A percentile compares a stretch with the other conserved stretches of the same genome.
phyloP scores from a whole-genome alignment of 352 stramenopile genomes.

The Pythium plurisporium region DNA sequence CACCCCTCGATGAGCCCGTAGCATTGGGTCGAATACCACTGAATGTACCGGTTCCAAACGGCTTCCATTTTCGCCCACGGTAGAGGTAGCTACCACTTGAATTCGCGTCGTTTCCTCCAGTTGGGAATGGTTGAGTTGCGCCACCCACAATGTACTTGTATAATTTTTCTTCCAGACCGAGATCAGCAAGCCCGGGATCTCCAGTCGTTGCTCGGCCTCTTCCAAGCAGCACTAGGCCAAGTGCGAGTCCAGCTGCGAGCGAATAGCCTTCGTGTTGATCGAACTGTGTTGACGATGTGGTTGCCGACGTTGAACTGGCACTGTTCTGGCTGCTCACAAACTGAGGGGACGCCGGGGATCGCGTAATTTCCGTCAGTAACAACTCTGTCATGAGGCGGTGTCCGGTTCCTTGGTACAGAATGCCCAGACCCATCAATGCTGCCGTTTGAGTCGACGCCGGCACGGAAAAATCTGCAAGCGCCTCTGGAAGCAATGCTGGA shows the following conservation, averaged over 20 bases:
- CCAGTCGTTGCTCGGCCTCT: constrained; percentile 58
- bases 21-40: background rate
- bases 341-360: constrained; percentile 69
- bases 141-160: constrained; percentile 92
- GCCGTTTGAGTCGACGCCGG: constrained; percentile 92
- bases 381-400: constrained; percentile 98
- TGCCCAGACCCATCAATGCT: constrained; percentile 93
- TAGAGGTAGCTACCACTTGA: constrained; percentile 56
- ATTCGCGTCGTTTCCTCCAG: background rate
- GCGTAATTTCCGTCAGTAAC: constrained; percentile 95
- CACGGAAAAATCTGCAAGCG: constrained; percentile 95
- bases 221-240: constrained; percentile 95
- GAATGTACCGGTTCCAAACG: constrained; percentile 28
- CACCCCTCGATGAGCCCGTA: background rate
- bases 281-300: constrained; percentile 49
- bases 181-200: constrained; percentile 90
- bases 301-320: constrained; percentile 18
- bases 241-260: constrained; percentile 88
- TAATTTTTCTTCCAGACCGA: constrained; percentile 96
- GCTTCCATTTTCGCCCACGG: constrained; percentile 59
- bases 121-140: constrained; percentile 19
- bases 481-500: constrained; percentile 91
- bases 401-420: constrained; percentile 94
- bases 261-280: constrained; percentile 94
- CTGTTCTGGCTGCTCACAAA: constrained; percentile 37